Evolutionary conservation across 495 filamentous ascomycete genomes (phyloP), one percentile per base, ranked within the genome.

Genomic region (Aspergillus leporis): DNA sequence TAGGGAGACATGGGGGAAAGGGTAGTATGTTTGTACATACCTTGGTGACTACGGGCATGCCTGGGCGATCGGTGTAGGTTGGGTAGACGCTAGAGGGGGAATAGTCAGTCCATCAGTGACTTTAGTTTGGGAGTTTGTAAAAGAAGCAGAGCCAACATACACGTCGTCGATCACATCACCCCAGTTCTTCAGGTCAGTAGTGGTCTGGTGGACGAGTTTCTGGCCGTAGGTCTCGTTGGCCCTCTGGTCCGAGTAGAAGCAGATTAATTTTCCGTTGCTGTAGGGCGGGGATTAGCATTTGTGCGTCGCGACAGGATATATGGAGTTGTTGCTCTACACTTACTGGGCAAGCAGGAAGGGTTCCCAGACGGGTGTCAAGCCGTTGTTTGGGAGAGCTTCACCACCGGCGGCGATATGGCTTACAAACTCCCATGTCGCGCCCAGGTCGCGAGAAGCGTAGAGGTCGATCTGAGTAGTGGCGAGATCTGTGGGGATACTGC

Each of bases 231-330:
- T 74, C 18, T 78, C 70, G 65, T 90, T 87, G 5, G 56, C 69
- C 38, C 88, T 77, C 63, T 89, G 87, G 64, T 91, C 88, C 5
- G 86, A 84, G 70, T 90, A 91, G 69, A 85, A 91, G 70, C 73
- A 74, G 22, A 89, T 77, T 21, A 90, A 68, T 56, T 84, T 74
- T 48, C 79, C 72, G 25, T 87, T 73, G 63, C 83, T 76, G 32
- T 16, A 30, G 16, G 31, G 46, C 31, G 25, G 13, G 16, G 18
- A 21, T 31, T 9, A n/a, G n/a, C 23, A 43, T 5, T 32, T 59
- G 52, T 28, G 25, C 6, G 9, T 19, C 16, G n/a, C n/a, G 12
- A 38, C 8, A 30, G 5, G 21, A 21, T 32, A 6, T 19, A 18
- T 9, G 18, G 18, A 4, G 2, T n/a, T 45, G n/a, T n/a, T n/a